Conservation (phyloP, 441 rosid species). For the Syzygium syzygioides region DNA sequence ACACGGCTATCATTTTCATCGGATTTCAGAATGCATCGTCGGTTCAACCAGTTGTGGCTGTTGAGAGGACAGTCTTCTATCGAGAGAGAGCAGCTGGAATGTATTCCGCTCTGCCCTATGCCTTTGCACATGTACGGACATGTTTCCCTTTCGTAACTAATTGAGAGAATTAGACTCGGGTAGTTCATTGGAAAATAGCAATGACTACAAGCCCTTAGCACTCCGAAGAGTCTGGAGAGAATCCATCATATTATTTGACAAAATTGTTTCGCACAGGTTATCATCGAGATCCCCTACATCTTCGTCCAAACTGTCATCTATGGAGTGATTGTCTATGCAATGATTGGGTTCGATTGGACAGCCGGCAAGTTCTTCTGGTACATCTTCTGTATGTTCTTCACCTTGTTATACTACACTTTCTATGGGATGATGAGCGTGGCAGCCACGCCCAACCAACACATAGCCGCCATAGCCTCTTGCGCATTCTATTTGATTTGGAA, state of each 20-base stretch:
- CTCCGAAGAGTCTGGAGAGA: background rate
- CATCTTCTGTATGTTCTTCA: constrained; percentile 47
- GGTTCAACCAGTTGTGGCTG: background rate
- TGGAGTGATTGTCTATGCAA: constrained; percentile 44
- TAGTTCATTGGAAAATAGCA: background rate
- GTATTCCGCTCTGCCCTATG: constrained; percentile 69
- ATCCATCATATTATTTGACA: background rate
- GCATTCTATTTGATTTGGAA: constrained; percentile 41
- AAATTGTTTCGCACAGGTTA: constrained; percentile 17
- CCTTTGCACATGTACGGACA: constrained; percentile 64
- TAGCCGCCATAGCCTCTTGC: constrained; percentile 37
- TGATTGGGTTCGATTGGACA: constrained; percentile 57
- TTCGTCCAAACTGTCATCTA: constrained; percentile 38
- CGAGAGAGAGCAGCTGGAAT: constrained; percentile 5
- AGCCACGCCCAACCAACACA: constrained; percentile 42
- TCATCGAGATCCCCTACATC: constrained; percentile 48
- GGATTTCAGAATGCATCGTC: constrained; percentile 1
- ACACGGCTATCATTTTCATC: background rate
- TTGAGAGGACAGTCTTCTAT: constrained; percentile 4
- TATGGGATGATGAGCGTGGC: constrained; percentile 66
- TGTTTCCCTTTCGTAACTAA: background rate
- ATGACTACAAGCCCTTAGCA: background rate
- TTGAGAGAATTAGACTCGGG: too few species aligned
- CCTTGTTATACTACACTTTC: constrained; percentile 43
- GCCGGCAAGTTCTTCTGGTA: constrained; percentile 43